phyloP scores from a whole-genome alignment of 331 rosid genomes.

The Dryas integrifolia region DNA sequence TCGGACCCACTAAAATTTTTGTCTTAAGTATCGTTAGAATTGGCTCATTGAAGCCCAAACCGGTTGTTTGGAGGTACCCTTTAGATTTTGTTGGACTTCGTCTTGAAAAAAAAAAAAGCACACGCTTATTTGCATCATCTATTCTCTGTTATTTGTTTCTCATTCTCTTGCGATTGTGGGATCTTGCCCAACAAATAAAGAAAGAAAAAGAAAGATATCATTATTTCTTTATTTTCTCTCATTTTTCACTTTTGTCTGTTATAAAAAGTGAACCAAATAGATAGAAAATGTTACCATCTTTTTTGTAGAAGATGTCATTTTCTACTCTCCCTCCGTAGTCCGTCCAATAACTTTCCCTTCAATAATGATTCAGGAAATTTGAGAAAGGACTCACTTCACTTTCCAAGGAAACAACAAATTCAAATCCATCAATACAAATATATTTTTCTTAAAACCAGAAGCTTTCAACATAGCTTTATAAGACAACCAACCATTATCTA shows the following conservation, averaged over 20 bases:
- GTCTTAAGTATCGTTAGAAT: too few relatives aligned
- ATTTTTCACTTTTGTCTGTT: background rate
- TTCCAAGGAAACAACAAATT: constrained; percentile 36
- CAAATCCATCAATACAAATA: constrained; percentile 20
- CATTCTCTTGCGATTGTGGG: background rate
- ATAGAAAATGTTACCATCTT: constrained; percentile 6
- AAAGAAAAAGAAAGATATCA: background rate
- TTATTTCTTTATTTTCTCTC: background rate
- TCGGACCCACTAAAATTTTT: too few relatives aligned
- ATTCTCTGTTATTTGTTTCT: too few relatives aligned
- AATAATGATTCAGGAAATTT: constrained; percentile 30
- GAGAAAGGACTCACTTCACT: constrained; percentile 32
- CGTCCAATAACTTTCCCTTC: constrained; percentile 30
- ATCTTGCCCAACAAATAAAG: background rate
- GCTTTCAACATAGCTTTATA: constrained; percentile 49
- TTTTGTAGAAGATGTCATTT: constrained; percentile 21
- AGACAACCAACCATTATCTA: constrained; percentile 46
- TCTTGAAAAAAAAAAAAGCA: too few relatives aligned
- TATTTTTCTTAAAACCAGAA: constrained; percentile 25
- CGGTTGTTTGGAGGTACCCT: background rate
- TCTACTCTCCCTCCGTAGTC: constrained; percentile 20
- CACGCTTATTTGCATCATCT: too few relatives aligned
- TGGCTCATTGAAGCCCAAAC: background rate
- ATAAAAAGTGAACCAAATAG: constrained; percentile 5
- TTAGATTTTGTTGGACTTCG: too few relatives aligned